A percentile compares a stretch with the other conserved stretches of the same genome.
phyloP scores from a whole-genome alignment of 1,284 basidiomycete species.

The Amylostereum chailletii region DNA sequence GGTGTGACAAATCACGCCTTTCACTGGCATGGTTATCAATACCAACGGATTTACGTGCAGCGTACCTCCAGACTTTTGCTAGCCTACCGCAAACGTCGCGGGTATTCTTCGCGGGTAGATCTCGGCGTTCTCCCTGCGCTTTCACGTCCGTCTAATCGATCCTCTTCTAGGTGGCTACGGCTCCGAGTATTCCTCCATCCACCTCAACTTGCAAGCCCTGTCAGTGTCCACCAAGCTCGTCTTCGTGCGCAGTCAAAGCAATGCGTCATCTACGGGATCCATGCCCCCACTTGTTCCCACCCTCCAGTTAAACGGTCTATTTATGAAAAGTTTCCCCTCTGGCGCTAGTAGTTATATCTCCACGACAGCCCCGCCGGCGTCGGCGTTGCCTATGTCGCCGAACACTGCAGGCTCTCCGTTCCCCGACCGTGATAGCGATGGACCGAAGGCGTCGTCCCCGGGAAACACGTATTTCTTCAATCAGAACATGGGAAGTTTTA shows the following conservation, averaged over 20 bases:
- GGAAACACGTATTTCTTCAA: too few species aligned
- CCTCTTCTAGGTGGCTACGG: constrained; percentile 12
- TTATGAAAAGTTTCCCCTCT: constrained; percentile 43
- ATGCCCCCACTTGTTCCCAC: constrained; percentile 42
- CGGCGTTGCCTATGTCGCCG: too few species aligned
- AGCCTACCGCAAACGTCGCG: constrained; percentile 68
- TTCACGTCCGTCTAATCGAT: constrained; percentile 5
- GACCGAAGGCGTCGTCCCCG: too few species aligned
- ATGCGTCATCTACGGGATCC: constrained; percentile 30
- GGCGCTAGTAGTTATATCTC: constrained; percentile 9
- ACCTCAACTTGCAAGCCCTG: constrained; percentile 22
- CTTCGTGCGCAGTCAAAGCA: constrained; percentile 5
- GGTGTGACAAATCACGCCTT: constrained; percentile 28
- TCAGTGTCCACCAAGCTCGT: constrained; percentile 7
- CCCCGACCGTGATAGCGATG: too few species aligned
- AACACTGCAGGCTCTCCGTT: too few species aligned
- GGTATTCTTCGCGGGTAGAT: constrained; percentile 61
- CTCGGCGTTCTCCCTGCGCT: neutral
- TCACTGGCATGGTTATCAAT: too few species aligned
- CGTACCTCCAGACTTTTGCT: constrained; percentile 68
- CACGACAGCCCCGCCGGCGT: too few species aligned
- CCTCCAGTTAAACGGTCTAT: constrained; percentile 53
- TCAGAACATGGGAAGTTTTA: too few species aligned
- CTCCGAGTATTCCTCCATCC: constrained; percentile 24
- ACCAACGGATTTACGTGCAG: constrained; percentile 24